A percentile compares a stretch with the other conserved stretches of the same genome.
Conservation (phyloP, 805 yeast species). For the Kockiozyma suomiensis region DNA sequence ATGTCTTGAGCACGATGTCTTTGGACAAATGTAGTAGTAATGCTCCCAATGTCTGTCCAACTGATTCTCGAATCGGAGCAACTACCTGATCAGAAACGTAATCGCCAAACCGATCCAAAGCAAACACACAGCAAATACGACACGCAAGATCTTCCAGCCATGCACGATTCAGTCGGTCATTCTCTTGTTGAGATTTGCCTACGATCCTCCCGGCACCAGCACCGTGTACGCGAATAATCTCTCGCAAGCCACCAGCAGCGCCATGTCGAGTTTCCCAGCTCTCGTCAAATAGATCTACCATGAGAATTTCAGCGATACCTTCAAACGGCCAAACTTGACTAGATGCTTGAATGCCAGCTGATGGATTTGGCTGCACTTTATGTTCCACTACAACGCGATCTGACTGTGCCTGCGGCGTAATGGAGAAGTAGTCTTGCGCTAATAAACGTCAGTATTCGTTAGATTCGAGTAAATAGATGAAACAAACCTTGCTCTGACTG, state of each 20-base stretch:
- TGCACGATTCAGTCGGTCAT: slow-evolving; percentile 62
- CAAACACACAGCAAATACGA: slow-evolving; percentile 79
- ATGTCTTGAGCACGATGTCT: slow-evolving; percentile 61
- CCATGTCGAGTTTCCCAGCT: slow-evolving; percentile 97
- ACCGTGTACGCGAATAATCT: slow-evolving; percentile 80
- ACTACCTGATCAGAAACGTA: slow-evolving; percentile 96
- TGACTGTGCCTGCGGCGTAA: slow-evolving; percentile 73
- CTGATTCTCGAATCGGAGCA: slow-evolving; percentile 96
- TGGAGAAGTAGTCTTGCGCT: slow-evolving; percentile 37
- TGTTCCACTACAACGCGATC: slow-evolving; percentile 85
- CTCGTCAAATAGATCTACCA: slow-evolving; percentile 79
- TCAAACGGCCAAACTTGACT: slow-evolving; percentile 86
- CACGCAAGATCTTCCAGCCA: slow-evolving; percentile 88
- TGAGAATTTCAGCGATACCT: slow-evolving; percentile 80
- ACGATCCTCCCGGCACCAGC: slow-evolving; percentile 78
- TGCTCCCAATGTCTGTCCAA: slow-evolving; percentile 93
- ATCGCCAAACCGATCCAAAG: slow-evolving; percentile 94
- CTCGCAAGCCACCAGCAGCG: slow-evolving; percentile 88
- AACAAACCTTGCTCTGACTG: slow-evolving; percentile 13
- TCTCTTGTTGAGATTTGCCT: slow-evolving; percentile 63
- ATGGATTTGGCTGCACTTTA: slow-evolving; percentile 60
- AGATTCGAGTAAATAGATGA: background rate
- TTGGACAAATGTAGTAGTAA: slow-evolving; percentile 72
- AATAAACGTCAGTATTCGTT: too few species aligned
- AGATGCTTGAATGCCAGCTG: slow-evolving; percentile 46